A percentile compares a stretch with the other conserved stretches of the same genome.
Evolutionary conservation across 768 basidiomycete genomes (phyloP).

Genomic region (Psilocybe tampanensis): DNA sequence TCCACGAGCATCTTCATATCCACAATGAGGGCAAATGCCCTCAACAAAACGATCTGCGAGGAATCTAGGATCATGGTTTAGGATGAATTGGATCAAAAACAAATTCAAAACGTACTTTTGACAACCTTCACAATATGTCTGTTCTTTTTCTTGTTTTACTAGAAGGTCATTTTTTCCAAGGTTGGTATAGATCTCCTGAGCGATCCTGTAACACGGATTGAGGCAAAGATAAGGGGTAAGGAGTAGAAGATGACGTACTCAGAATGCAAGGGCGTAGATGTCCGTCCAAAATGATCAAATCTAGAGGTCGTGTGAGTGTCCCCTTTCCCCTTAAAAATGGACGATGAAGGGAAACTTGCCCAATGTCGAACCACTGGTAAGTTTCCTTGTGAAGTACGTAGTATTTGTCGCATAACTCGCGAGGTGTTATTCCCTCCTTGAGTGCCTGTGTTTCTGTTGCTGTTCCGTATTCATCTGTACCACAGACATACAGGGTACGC

Average conservation of each 20-base stretch:
- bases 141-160: constrained; percentile 83
- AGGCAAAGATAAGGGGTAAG: neutral
- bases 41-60: constrained; percentile 97
- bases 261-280: constrained; percentile 87
- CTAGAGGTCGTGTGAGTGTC: constrained; percentile 36
- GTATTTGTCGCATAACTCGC: constrained; percentile 89
- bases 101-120: constrained; percentile 62
- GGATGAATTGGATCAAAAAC: neutral
- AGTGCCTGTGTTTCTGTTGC: constrained; percentile 97
- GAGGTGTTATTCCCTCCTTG: constrained; percentile 81
- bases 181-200: constrained; percentile 87
- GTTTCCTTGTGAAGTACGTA: constrained; percentile 86
- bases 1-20: constrained; percentile 91
- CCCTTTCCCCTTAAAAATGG: neutral
- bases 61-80: constrained; percentile 53
- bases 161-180: constrained; percentile 78
- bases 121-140: constrained; percentile 94
- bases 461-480: constrained; percentile 99
- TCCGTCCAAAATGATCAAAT: constrained; percentile 96
- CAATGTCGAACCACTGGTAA: constrained; percentile 98
- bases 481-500: constrained; percentile 92
- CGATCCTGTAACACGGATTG: constrained; percentile 58
- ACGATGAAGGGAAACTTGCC: constrained; percentile 43
- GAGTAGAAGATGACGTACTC: constrained; percentile 52
- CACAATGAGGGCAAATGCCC: constrained; percentile 95